These are phyloP conservation scores for Xylaria intraflava DNA, from an alignment of 495 filamentous ascomycete genomes.

Conservation along the genomic window DNA sequence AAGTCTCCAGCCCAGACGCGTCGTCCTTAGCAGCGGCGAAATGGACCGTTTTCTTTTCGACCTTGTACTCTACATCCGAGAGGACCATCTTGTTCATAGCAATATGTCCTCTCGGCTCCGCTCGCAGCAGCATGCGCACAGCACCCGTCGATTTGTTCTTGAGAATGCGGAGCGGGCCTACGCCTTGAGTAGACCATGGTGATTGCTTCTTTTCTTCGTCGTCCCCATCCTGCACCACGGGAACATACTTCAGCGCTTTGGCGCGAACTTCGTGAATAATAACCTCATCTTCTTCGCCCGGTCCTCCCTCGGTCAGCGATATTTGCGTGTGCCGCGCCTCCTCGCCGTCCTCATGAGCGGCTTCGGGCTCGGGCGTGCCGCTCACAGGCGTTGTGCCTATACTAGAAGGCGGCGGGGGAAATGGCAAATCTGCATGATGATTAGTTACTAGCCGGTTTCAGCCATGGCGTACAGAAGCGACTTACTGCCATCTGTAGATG, in stretches of 20 bases:
- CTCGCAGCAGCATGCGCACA: constrained; percentile 59
- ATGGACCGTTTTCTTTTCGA: constrained; percentile 48
- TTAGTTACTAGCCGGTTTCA: constrained; percentile 12
- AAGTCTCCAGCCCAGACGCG: constrained; percentile 49
- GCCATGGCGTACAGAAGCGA: not conserved
- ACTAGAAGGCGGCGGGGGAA: constrained; percentile 45
- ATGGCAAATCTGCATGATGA: constrained; percentile 35
- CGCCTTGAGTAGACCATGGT: constrained; percentile 54
- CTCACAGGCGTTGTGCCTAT: constrained; percentile 53
- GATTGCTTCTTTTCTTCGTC: constrained; percentile 33
- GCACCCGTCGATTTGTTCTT: constrained; percentile 57
- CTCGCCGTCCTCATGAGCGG: constrained; percentile 46
- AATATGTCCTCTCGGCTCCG: constrained; percentile 62
- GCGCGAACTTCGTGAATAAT: constrained; percentile 56
- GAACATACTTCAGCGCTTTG: constrained; percentile 51
- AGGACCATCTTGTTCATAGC: constrained; percentile 60
- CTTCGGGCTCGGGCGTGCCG: constrained; percentile 54
- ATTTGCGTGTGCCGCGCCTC: constrained; percentile 50
- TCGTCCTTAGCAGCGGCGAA: constrained; percentile 47
- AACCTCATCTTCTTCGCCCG: constrained; percentile 66
- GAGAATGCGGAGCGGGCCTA: constrained; percentile 60
- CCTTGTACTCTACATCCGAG: constrained; percentile 51
- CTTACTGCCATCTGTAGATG: constrained; percentile 41
- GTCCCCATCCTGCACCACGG: constrained; percentile 28
- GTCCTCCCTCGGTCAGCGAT: constrained; percentile 54